Conservation (phyloP, 2,329 filamentous ascomycete species). For the Dothistroma septosporum region DNA sequence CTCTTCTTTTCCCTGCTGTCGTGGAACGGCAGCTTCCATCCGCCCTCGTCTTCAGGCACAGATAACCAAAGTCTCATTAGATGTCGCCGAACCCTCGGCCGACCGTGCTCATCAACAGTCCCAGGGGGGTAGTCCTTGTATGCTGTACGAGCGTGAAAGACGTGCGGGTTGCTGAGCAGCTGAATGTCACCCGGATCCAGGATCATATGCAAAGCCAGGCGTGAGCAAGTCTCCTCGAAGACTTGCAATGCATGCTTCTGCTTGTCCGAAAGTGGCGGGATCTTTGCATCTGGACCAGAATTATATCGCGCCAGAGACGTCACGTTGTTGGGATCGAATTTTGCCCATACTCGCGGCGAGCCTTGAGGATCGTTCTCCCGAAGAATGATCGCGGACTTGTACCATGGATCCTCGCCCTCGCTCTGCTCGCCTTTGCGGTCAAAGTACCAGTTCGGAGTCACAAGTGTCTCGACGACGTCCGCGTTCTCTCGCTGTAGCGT, state of each 20-base stretch:
- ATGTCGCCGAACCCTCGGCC: slow-evolving; percentile 65
- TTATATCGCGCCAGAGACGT: slow-evolving; percentile 64
- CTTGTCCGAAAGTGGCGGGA: slow-evolving; percentile 66
- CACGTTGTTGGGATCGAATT: slow-evolving; percentile 90
- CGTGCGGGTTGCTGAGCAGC: slow-evolving; percentile 70
- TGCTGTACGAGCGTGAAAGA: slow-evolving; percentile 75
- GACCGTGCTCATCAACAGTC: slow-evolving; percentile 20
- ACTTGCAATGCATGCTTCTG: slow-evolving; percentile 65
- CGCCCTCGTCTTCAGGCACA: slow-evolving; percentile 74
- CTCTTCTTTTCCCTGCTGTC: slow-evolving; percentile 81
- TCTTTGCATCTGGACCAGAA: slow-evolving; percentile 50
- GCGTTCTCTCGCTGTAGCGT: slow-evolving; percentile 68
- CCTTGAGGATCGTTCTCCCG: slow-evolving; percentile 64
- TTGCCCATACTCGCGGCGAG: slow-evolving; percentile 62
- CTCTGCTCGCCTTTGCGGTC: slow-evolving; percentile 83
- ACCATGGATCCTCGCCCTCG: slow-evolving; percentile 59
- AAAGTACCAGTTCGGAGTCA: slow-evolving; percentile 82
- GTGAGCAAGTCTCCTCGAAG: slow-evolving; percentile 70
- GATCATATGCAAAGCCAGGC: slow-evolving; percentile 75
- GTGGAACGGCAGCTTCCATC: slow-evolving; percentile 78
- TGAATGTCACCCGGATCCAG: slow-evolving; percentile 85
- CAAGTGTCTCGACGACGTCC: slow-evolving; percentile 71
- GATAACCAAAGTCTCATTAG: slow-evolving; percentile 80
- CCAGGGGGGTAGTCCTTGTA: slow-evolving; percentile 66
- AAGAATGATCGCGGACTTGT: slow-evolving; percentile 58